These are phyloP conservation scores for Yueomyces sinensis DNA, from an alignment of 805 yeast species.

Conservation along the genomic window DNA sequence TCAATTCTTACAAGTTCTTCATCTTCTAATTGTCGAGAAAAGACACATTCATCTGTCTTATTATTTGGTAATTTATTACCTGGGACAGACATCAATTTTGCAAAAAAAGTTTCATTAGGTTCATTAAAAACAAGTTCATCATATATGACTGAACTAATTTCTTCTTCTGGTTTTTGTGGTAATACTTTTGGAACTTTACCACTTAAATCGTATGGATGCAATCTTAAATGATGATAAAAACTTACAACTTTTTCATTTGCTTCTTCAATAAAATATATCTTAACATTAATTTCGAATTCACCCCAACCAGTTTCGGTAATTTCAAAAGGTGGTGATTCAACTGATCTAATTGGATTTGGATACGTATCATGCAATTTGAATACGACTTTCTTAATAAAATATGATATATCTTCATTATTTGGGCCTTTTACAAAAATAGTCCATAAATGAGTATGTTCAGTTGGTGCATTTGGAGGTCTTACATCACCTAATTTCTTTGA, in stretches of 20 bases:
- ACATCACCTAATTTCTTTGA: slow-evolving; percentile 54
- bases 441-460: slow-evolving; percentile 93
- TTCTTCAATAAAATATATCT: slow-evolving; percentile 75
- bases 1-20: slow-evolving; percentile 51
- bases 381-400: slow-evolving; percentile 76
- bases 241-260: slow-evolving; percentile 79
- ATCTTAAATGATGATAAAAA: slow-evolving; percentile 76
- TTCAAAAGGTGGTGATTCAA: slow-evolving; percentile 86
- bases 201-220: slow-evolving; percentile 66
- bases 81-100: slow-evolving; percentile 56
- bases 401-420: slow-evolving; percentile 61
- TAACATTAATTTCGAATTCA: slow-evolving; percentile 85
- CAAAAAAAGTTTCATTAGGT: slow-evolving; percentile 85
- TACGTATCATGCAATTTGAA: slow-evolving; percentile 95
- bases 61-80: slow-evolving; percentile 33
- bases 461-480: slow-evolving; percentile 51
- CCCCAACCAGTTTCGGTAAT: slow-evolving; percentile 99
- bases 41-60: slow-evolving; percentile 26
- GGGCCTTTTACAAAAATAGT: slow-evolving; percentile 84
- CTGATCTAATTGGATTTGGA: slow-evolving; percentile 68
- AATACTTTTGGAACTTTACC: slow-evolving; percentile 6
- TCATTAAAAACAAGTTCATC: slow-evolving; percentile 93
- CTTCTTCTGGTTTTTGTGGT: slow-evolving; percentile 16
- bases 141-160: slow-evolving; percentile 50
- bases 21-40: slow-evolving; percentile 41